Evolutionary conservation across 2,329 filamentous ascomycete species (phyloP), one percentile per base, ranked within the genome.

Genomic region (Ophiostoma quercus): DNA sequence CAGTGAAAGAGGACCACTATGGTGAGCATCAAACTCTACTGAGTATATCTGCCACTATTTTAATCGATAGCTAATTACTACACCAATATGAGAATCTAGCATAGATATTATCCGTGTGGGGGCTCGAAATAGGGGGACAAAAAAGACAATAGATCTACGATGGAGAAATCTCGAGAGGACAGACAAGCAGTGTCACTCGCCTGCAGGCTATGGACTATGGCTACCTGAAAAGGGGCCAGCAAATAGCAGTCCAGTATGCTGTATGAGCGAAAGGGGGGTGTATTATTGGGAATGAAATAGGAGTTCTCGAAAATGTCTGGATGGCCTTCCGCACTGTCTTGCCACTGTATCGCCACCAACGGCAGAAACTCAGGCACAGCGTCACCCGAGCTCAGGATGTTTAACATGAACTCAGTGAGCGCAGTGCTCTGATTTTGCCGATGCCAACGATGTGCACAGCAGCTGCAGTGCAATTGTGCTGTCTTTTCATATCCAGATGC

Each of bases 151-250:
- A 57, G 51, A 25, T 57, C 22, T 22, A 47, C 43, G 19, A 51
- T 8, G 7, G n/a, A 4, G 11, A 25, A 16, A 47, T n/a, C 16
- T 47, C n/a, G 16, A 54, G 47, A 54, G 51, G 51, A 57, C 51
- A 57, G 47, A 54, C 47, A 54, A 54, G 25, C 25, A 29, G 2
- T 22, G 47, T 22, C 47, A 54, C 47, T 54, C 47, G 5, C 19
- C 47, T 14, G 51, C 51, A 25, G 22, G 22, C 8, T 12, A 57
- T 16, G 51, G 47, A 11, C 22, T 11, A 57, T 57, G 51, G 51
- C 22, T 57, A 57, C 51, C 51, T 57, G 51, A 57, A 57, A 25
- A 57, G 51, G 51, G 51, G 51, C 51, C 51, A 57, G 51, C 51
- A 25, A 57, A 57, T 57, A 57, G 22, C n/a, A 57, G 51, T 25